phyloP scores from a whole-genome alignment of 441 rosid species.

The Viola pubescens region DNA sequence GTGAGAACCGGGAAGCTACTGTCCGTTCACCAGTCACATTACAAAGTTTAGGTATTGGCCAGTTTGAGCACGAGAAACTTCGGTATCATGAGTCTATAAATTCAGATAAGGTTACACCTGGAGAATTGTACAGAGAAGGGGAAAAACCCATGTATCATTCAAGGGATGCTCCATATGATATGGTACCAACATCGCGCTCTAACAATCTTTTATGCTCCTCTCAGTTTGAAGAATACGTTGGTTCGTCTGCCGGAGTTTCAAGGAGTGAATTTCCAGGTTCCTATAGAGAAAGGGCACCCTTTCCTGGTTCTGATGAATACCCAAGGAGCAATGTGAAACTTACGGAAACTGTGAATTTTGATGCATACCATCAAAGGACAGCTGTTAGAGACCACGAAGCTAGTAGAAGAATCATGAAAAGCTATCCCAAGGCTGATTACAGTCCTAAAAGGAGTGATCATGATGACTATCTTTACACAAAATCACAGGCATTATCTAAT shows the following conservation, averaged over 20 bases:
- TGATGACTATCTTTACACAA: slow-evolving; percentile 30
- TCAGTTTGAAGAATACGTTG: slow-evolving; percentile 26
- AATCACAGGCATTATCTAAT: slow-evolving; percentile 23
- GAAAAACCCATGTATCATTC: slow-evolving; percentile 25
- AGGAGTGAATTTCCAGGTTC: slow-evolving; percentile 29
- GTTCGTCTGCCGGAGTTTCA: slow-evolving; percentile 30
- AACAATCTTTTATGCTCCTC: slow-evolving; percentile 24
- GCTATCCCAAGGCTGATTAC: slow-evolving; percentile 22
- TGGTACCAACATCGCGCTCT: slow-evolving; percentile 25
- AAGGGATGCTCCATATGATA: slow-evolving; percentile 25
- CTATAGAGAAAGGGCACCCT: slow-evolving; percentile 26
- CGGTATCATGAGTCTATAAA: slow-evolving; percentile 28
- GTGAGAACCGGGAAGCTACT: slow-evolving; percentile 19
- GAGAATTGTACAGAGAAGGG: slow-evolving; percentile 27
- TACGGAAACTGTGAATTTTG: slow-evolving; percentile 25
- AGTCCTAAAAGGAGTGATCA: slow-evolving; percentile 29
- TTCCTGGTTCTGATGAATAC: slow-evolving; percentile 32
- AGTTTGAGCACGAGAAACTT: slow-evolving; percentile 29
- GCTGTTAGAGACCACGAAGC: slow-evolving; percentile 25
- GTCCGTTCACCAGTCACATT: slow-evolving; percentile 21
- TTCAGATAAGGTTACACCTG: slow-evolving; percentile 19
- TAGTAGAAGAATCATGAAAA: slow-evolving; percentile 21
- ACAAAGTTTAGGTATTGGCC: slow-evolving; percentile 20
- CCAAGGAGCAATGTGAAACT: slow-evolving; percentile 27
- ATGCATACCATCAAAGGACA: slow-evolving; percentile 26